Base-by-base conservation (phyloP, 331 rosid genomes). In the Quercus lobata region DNA sequence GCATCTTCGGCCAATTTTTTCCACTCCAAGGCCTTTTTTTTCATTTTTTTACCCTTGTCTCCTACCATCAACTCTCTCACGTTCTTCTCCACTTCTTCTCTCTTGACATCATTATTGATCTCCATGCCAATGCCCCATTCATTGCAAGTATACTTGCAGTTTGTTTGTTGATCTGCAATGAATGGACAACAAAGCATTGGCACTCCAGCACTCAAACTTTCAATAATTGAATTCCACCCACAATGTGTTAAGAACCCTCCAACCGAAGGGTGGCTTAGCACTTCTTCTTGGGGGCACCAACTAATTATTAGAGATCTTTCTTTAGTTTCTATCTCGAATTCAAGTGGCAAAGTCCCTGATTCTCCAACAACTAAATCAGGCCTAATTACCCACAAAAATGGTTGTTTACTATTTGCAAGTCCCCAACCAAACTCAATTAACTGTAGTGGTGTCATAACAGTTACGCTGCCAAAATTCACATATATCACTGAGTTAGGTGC, bases 341-440 rank as follows among this genome's bases (percentile, higher is more conserved):
- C 89, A 10, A 69, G 35, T 56, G 87, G 84, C 49, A 85, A 73
- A 24, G 79, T 58, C 1, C 77, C 29, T 1, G 80, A 69, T 16
- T 82, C 81, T 5, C 79, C 84, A 12, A 52, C 60, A 44, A 87
- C 77, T 71, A 87, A 70, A 78, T 89, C 88, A 63, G 86, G 87
- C 78, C 91, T 87, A 65, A 87, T 85, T 35, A 85, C 88, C 93
- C 89, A 87, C 29, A 87, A 54, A 69, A 85, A 89, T 1, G 49
- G 83, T 4, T 60, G 57, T 78, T 82, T 77, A 75, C 91, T 83
- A 57, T 85, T 87, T 83, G 83, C 84, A 41, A 89, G 66, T 41
- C 93, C 93, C 89, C 88, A 83, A 12, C 78, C 93, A 17, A 87
- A 62, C 44, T 87, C 93, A 78, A 77, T 69, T 30, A 87, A 58